Base-by-base conservation (phyloP, 73 alveolate genomes). In the Tetrahymena elliotti region DNA sequence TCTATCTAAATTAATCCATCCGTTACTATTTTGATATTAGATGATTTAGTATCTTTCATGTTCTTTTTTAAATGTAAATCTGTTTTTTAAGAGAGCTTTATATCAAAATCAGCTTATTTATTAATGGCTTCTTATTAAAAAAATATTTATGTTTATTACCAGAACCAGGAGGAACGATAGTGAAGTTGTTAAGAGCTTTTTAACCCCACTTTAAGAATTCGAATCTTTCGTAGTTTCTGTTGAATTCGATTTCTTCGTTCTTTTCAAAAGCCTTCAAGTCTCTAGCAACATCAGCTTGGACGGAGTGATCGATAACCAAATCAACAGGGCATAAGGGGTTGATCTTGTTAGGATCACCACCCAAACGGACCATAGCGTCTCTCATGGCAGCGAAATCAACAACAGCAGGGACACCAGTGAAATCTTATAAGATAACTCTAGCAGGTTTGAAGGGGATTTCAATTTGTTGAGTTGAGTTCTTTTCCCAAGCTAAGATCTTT, bases 381-480 rank as follows among this genome's bases (percentile, higher is more conserved):
- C 99, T 95, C 99, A 98, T 98, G 27, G 99, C 99, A 52, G 99
- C 99, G 82, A 98, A 96, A 93, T 98, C 99, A 53, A 97, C 99
- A 24, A 98, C 98, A 53, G 99, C 99, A 20, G 99, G 99, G 94
- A 98, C 99, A 35, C 99, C 99, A 84, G 99, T 98, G 97, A 98
- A 97, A 94, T 98, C 99, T 94, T 98, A 97, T 10, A 98, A 95
- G 94, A 98, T 95, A 92, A 98, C 99, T 93, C 99, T 93, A 24
- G 99, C 99, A 37, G 99, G 99, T 94, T 97, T 97, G 98, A 98
- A 98, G 52, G 99, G 99, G 88, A 98, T 97, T 83, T 98, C 99
- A 15, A 96, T 96, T 39, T 97, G 95, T 52, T 93, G 35, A 34
- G 93, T 53, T 20, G 96, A 94, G 53, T 84, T 94, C 83, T 47